phyloP scores from a whole-genome alignment of 768 basidiomycete genomes.

The Butyriboletus loyo region DNA sequence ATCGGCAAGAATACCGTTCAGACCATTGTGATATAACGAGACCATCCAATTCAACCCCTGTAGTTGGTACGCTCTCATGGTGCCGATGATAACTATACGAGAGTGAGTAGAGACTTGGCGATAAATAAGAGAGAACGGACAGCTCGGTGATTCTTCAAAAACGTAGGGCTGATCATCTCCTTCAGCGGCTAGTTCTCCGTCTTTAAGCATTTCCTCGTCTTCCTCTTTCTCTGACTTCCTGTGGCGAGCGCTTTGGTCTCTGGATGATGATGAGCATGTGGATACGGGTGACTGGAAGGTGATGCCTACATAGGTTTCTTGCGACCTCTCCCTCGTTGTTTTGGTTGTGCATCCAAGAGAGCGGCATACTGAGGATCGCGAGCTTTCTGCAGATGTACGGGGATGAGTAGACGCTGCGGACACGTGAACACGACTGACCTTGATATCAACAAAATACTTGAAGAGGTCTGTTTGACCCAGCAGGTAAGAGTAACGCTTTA shows the following conservation, averaged over 20 bases:
- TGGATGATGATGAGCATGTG: slow-evolving; percentile 29
- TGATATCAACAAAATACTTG: slow-evolving; percentile 97
- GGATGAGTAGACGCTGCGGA: neutral
- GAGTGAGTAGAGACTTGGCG: slow-evolving; percentile 1
- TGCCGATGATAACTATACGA: slow-evolving; percentile 74
- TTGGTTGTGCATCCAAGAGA: slow-evolving; percentile 82
- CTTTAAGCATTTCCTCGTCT: slow-evolving; percentile 91
- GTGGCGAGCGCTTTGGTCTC: slow-evolving; percentile 76
- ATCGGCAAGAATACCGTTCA: slow-evolving; percentile 96
- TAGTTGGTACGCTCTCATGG: slow-evolving; percentile 91
- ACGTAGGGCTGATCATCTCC: slow-evolving; percentile 90
- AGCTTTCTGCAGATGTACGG: slow-evolving; percentile 51
- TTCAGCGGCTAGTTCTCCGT: slow-evolving; percentile 73
- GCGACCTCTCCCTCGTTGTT: slow-evolving; percentile 79
- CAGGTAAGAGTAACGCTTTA: slow-evolving; percentile 96
- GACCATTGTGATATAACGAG: slow-evolving; percentile 90
- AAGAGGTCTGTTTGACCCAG: slow-evolving; percentile 97
- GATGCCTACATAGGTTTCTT: slow-evolving; percentile 71
- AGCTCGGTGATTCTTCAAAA: slow-evolving; percentile 91
- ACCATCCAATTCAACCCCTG: slow-evolving; percentile 99
- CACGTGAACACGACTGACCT: slow-evolving; percentile 45
- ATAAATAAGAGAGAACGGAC: slow-evolving; percentile 39
- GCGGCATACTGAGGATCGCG: slow-evolving; percentile 93
- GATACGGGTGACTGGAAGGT: neutral
- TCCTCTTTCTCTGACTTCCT: slow-evolving; percentile 98